Evolutionary conservation across 305 asterid species (phyloP), one percentile per base, ranked within the genome.

Genomic region (Fraxinus paxiana): DNA sequence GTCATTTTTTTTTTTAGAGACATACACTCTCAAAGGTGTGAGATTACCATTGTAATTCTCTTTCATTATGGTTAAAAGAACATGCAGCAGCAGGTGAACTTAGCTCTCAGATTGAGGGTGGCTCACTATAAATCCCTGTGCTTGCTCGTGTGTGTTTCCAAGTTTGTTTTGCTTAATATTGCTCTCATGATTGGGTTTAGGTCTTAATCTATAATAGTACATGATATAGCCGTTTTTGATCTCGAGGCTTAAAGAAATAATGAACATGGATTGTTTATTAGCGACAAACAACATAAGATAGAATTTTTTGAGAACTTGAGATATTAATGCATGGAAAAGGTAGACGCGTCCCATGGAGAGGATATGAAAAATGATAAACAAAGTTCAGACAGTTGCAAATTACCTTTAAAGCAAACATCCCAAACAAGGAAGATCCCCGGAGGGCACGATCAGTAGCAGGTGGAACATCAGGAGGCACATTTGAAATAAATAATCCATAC

Each of bases 361-460:
- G 20, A 17, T 17, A 56, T 17, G 67, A n/a, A 0, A 56, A 56
- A 56, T 18, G 10, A 54, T 18, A 6, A 54, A 63, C 17, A 3
- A 63, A 24, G 67, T 72, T 12, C 34, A 54, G 12, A 77, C 20
- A 48, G 37, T 65, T 72, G 74, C 28, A 80, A 63, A 77, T 37
- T 81, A 94, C 98, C 98, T 89, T 95, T 82, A 95, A 84, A 69
- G 97, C 92, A 84, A 95, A 93, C 98, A 95, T 95, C 85, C 98
- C 98, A 65, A 95, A 95, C 76, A 95, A 87, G 87, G 98, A 95
- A 80, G 98, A 95, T 2, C 92, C 98, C 80, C 69, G 89, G 82
- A 93, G 91, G 72, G 97, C 96, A 79, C 98, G 98, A 74, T 95
- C 98, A 1, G 3, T 17, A 37, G 82, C 69, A n/a, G 97, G 84